phyloP scores from a whole-genome alignment of 805 yeast species.

The Metschnikowia dekortorum region DNA sequence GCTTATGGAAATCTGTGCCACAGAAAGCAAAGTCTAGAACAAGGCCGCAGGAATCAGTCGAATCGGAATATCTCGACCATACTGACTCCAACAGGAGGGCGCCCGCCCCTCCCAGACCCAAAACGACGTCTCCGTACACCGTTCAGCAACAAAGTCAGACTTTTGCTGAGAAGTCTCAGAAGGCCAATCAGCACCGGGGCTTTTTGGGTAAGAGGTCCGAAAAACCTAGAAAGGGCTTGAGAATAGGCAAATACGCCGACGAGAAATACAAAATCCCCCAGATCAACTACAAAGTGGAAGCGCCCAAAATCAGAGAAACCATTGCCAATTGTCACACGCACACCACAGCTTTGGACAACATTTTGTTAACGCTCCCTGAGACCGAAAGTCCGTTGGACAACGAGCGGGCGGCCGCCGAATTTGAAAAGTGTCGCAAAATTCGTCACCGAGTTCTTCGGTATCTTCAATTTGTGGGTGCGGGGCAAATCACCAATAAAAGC shows the following conservation, averaged over 20 bases:
- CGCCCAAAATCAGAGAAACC: slow-evolving; percentile 62
- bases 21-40: neutral
- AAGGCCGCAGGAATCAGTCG: neutral
- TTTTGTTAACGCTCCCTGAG: slow-evolving; percentile 32
- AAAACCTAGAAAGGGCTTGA: neutral
- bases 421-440: slow-evolving; percentile 68
- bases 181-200: neutral
- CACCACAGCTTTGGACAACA: slow-evolving; percentile 64
- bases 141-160: neutral
- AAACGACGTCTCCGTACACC: slow-evolving; percentile 20
- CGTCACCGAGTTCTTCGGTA: slow-evolving; percentile 78
- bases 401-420: slow-evolving; percentile 53
- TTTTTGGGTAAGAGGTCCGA: slow-evolving; percentile 2
- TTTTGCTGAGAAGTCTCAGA: neutral
- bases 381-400: slow-evolving; percentile 63
- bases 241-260: slow-evolving; percentile 33
- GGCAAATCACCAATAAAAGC: slow-evolving; percentile 28
- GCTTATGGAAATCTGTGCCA: slow-evolving; percentile 34
- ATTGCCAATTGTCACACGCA: slow-evolving; percentile 75
- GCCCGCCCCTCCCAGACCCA: slow-evolving; percentile 24
- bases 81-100: neutral
- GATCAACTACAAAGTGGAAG: slow-evolving; percentile 64
- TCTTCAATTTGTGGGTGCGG: slow-evolving; percentile 70
- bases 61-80: neutral
- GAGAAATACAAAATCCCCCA: slow-evolving; percentile 58